Conservation (phyloP, 2,329 filamentous ascomycete genomes). For the Pseudogymnoascus sp. region DNA sequence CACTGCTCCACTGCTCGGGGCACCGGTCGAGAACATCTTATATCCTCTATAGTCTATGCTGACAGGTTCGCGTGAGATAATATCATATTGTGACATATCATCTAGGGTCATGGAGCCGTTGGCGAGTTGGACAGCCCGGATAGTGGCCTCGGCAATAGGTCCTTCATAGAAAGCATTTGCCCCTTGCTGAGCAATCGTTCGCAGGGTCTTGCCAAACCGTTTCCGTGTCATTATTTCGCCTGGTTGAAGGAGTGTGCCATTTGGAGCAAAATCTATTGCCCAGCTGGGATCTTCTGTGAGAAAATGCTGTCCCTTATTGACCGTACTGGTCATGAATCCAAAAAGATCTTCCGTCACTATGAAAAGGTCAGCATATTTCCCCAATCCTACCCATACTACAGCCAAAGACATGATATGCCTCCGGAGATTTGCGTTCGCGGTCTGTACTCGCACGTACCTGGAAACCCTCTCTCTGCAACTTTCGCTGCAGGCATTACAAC, state of each 20-base stretch:
- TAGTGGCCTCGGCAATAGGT: slow-evolving; percentile 53
- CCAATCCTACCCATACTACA: not conserved
- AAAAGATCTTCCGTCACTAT: slow-evolving; percentile 65
- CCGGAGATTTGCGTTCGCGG: not conserved
- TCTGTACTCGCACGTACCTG: slow-evolving; percentile 19
- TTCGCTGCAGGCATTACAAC: slow-evolving; percentile 68
- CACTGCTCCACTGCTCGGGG: slow-evolving; percentile 73
- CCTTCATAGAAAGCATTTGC: slow-evolving; percentile 57
- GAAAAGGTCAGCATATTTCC: slow-evolving; percentile 15
- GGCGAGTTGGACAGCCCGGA: slow-evolving; percentile 47
- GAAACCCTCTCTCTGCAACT: slow-evolving; percentile 67
- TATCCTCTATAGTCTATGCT: slow-evolving; percentile 61
- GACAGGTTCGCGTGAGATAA: slow-evolving; percentile 56
- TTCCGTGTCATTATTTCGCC: slow-evolving; percentile 59
- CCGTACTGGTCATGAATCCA: slow-evolving; percentile 58
- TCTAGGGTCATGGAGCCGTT: slow-evolving; percentile 63
- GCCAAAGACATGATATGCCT: not conserved
- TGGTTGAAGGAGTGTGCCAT: slow-evolving; percentile 47
- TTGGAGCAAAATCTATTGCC: slow-evolving; percentile 64
- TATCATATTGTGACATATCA: slow-evolving; percentile 58
- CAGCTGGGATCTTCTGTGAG: slow-evolving; percentile 54
- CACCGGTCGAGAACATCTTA: slow-evolving; percentile 60
- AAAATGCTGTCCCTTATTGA: slow-evolving; percentile 44
- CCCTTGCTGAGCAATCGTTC: slow-evolving; percentile 53
- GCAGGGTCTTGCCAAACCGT: slow-evolving; percentile 59